Percentiles rank a stretch among this genome's conserved stretches.
Evolutionary conservation across 176 grass and related monocot species (phyloP).

Genomic region (Leersia perrieri): DNA sequence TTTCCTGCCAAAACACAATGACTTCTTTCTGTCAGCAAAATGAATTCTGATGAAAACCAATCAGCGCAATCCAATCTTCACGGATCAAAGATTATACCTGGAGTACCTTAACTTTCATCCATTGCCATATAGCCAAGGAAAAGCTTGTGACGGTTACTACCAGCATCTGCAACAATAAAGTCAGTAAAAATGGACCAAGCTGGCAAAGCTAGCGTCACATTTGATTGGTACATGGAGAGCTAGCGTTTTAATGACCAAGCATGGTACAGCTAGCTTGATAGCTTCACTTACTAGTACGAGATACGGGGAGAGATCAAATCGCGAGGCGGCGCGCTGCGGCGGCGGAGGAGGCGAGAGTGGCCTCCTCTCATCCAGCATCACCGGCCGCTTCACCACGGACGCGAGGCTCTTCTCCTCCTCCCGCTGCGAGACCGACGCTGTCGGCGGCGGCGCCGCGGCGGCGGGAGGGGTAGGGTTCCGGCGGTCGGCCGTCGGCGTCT

Average conservation of each 20-base stretch:
- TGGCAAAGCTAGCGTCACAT: conserved; percentile 13
- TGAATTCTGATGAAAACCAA: not conserved
- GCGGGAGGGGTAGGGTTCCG: conserved; percentile 28
- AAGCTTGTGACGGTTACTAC: conserved; percentile 43
- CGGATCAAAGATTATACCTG: conserved; percentile 49
- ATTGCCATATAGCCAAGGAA: conserved; percentile 67
- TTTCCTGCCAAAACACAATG: conserved; percentile 46
- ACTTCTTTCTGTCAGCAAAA: not conserved
- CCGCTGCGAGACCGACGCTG: conserved; percentile 33
- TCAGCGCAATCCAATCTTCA: not conserved
- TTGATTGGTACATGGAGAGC: not conserved
- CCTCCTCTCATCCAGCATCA: conserved; percentile 48
- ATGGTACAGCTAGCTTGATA: not conserved
- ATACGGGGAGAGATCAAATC: conserved; percentile 68
- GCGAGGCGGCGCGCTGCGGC: conserved; percentile 7
- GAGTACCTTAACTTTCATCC: conserved; percentile 61
- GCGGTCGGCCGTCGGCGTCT: conserved; percentile 27
- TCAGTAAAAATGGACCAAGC: conserved; percentile 32
- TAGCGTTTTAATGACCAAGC: conserved; percentile 22
- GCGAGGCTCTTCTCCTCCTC: conserved; percentile 47
- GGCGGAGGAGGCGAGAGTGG: conserved; percentile 10
- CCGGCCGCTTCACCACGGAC: conserved; percentile 41
- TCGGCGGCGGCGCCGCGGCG: conserved; percentile 18
- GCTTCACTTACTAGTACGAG: conserved; percentile 64
- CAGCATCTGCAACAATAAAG: conserved; percentile 55